Conservation (phyloP, 768 basidiomycete species). For the Phylloporus sp. region DNA sequence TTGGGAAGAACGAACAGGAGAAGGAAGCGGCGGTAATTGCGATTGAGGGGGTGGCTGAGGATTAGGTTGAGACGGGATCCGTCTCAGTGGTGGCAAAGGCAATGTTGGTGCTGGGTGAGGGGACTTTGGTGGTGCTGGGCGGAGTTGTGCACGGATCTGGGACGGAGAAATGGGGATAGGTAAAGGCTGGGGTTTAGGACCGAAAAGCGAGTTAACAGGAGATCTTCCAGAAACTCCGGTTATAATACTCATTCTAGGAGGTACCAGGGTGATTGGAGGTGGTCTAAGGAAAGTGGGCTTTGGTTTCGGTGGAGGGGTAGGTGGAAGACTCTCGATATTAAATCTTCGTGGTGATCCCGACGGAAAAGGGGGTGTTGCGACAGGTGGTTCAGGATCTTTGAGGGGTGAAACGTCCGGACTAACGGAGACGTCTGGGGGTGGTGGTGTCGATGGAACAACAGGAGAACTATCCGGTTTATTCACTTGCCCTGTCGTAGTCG, state of each 20-base stretch:
- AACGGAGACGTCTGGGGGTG: constrained; percentile 12
- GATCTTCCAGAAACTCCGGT: constrained; percentile 22
- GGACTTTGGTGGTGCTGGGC: constrained; percentile 24
- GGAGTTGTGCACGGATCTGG: constrained; percentile 29
- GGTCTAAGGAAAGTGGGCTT: constrained; percentile 12
- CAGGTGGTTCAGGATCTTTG: constrained; percentile 9
- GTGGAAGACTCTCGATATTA: constrained; percentile 17
- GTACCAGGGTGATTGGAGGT: constrained; percentile 7
- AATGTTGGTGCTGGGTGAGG: constrained; percentile 16
- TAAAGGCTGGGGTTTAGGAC: constrained; percentile 22
- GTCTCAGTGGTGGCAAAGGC: constrained; percentile 25
- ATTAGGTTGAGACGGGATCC: constrained; percentile 12
- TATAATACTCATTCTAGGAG: constrained; percentile 18
- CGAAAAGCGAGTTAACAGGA: constrained; percentile 23
- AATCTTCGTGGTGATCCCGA: constrained; percentile 3
- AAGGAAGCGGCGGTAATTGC: constrained; percentile 10
- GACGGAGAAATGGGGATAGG: constrained; percentile 25
- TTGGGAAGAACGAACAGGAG: constrained; percentile 7
- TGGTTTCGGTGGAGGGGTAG: constrained; percentile 22
- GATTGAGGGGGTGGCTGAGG: constrained; percentile 4
- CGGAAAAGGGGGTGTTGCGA: background rate
- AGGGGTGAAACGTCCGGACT: constrained; percentile 8
- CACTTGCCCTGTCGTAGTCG: background rate
- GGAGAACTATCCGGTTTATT: background rate
- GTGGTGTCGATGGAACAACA: constrained; percentile 1